Evolutionary conservation across 257 asterid genomes (phyloP), one percentile per base, ranked within the genome.

Genomic region (Penstemon davidsonii): DNA sequence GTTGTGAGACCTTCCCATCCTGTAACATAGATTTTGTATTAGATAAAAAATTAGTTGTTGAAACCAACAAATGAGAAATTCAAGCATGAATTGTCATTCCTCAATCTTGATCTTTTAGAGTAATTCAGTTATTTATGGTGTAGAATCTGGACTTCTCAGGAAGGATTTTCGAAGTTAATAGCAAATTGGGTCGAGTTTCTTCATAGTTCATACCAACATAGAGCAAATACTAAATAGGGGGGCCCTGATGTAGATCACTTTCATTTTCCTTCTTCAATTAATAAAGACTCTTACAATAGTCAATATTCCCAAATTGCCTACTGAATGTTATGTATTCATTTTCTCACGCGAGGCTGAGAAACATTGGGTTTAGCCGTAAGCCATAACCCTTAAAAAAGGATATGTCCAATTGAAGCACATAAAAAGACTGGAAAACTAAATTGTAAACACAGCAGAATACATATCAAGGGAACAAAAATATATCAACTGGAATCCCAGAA

Each of bases 1-100:
- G 95, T 74, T 84, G 96, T 1, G 96, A 88, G 66, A 88, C 87
- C 76, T 85, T 94, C 18, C 99, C 99, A 61, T 94, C 99, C 99
- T 94, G 86, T 50, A 73, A 69, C 46, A 70, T 5, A 36, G 51
- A 59, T 41, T 8, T 11, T 56, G 63, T 39, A 55, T 39, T 10
- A 68, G 38, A 12, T 46, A 9, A 60, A 40, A 43, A 36, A 8
- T 7, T 9, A 52, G 15, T 42, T 18, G 18, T 7, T 4, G 60
- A 12, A 68, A 71, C 64, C 13, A 60, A 38, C 37, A 41, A 55
- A 37, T 7, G 40, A 55, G 44, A 11, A 8, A 44, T 10, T 52
- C n/a, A 18, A 39, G 19, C n/a, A 50, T 15, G 9, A 62, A 15
- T 59, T 3, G 3, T 25, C 33, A 25, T 25, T 25, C 33, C 33